Evolutionary conservation across 2,329 filamentous ascomycete species (phyloP), one percentile per base, ranked within the genome.

Genomic region (Exophiala spinifera): DNA sequence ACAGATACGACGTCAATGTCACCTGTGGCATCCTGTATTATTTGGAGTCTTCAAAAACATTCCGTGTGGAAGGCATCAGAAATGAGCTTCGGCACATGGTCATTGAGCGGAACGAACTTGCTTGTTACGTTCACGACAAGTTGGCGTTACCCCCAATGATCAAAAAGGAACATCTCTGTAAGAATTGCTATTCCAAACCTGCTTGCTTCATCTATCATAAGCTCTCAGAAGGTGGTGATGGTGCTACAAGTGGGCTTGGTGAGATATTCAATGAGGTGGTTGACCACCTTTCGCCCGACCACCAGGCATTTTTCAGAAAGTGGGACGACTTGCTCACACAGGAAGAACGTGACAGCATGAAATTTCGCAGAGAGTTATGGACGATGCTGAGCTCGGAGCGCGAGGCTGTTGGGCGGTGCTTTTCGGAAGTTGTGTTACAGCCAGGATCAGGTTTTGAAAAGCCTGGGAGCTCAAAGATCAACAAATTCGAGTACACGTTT

Each of bases 81-180:
- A 86, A 90, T 62, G 94, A 99, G 69, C 82, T 99, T 48, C 85
- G 91, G 34, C 91, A 96, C 64, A 96, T 99, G 91, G 88, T 99
- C 55, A 91, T 97, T 76, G 88, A 96, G 70, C 87, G 94, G 49
- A 99, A 99, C 66, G 84, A 90, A 62, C 76, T 99, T 15, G 91
- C 92, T 2, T 87, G 87, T 62, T 91, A 89, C 66, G 84, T 96
- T 39, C 86, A 90, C 53, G 86, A 95, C 66, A 84, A 89, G 55
- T 85, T 87, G 59, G 84, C 90, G 57, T 79, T 99, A 21, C 94
- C 94, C 1, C 84, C 87, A 0, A 94, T 99, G 86, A 79, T 95
- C 52, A 87, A 86, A 67, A 89, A 85, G 66, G 84, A 89, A 55
- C 86, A 88, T 68, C 81, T 88, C 63, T 99, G 94, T 68, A 86